These are phyloP conservation scores for Suillus subaureus DNA, from an alignment of 768 basidiomycete genomes.

Conservation along the genomic window DNA sequence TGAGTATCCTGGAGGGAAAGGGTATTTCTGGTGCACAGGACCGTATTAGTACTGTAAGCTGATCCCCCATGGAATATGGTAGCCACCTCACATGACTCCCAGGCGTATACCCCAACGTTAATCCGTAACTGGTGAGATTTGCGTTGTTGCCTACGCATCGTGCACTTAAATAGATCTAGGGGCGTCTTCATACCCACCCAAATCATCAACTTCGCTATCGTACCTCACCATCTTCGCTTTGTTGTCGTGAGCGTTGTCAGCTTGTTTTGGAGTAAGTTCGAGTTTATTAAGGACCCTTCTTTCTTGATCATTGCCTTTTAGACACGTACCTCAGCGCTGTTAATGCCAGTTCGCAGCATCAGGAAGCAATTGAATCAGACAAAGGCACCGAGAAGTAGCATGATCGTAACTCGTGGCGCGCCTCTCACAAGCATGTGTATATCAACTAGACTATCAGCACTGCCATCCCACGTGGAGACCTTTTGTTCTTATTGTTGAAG, in stretches of 20 bases:
- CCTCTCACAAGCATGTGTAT: slow-evolving; percentile 5
- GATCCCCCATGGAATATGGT: neutral
- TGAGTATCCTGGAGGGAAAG: slow-evolving; percentile 82
- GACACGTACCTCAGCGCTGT: slow-evolving; percentile 66
- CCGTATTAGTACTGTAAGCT: slow-evolving; percentile 41
- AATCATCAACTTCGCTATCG: slow-evolving; percentile 74
- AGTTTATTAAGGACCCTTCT: slow-evolving; percentile 1
- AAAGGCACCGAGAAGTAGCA: slow-evolving; percentile 4
- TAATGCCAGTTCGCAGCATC: slow-evolving; percentile 38
- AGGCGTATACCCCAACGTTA: slow-evolving; percentile 75
- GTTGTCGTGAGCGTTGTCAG: slow-evolving; percentile 75
- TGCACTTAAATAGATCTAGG: slow-evolving; percentile 39
- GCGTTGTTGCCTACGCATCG: neutral
- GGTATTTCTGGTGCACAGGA: slow-evolving; percentile 50
- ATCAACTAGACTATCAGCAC: neutral
- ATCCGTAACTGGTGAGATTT: slow-evolving; percentile 69
- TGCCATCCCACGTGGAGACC: neutral
- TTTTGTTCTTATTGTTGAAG: neutral
- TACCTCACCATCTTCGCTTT: slow-evolving; percentile 78
- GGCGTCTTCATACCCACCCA: slow-evolving; percentile 77
- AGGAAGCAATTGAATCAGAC: slow-evolving; percentile 1
- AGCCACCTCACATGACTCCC: slow-evolving; percentile 16
- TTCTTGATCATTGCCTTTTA: slow-evolving; percentile 22
- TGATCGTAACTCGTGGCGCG: neutral
- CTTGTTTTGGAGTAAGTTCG: slow-evolving; percentile 77